Conservation (phyloP, 805 yeast species). For the Lachancea fermentati region DNA sequence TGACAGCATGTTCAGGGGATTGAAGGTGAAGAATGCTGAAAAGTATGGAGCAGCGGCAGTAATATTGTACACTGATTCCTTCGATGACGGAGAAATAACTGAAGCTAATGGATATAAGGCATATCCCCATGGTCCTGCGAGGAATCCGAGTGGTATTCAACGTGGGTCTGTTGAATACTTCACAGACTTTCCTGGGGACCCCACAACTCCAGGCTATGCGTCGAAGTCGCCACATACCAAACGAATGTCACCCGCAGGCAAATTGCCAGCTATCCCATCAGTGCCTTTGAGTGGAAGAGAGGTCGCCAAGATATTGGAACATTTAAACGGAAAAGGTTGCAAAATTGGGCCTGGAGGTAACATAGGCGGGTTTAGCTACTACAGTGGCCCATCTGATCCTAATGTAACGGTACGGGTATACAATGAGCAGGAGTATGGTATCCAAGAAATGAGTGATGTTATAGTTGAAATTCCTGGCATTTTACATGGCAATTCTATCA, state of each 20-base stretch:
- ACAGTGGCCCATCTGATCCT: constrained; percentile 41
- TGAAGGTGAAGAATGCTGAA: constrained; percentile 59
- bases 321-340: constrained; percentile 36
- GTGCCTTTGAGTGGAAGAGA: constrained; percentile 44
- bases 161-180: constrained; percentile 56
- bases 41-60: constrained; percentile 58
- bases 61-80: constrained; percentile 37
- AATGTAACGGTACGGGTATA: constrained; percentile 33
- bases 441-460: constrained; percentile 44
- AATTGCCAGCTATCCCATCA: constrained; percentile 49
- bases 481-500: constrained; percentile 44
- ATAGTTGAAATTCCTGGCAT: constrained; percentile 53
- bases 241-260: constrained; percentile 37
- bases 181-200: constrained; percentile 66
- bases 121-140: constrained; percentile 62
- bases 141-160: constrained; percentile 55
- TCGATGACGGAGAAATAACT: constrained; percentile 54
- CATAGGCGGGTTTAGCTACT: constrained; percentile 39
- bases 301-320: constrained; percentile 36
- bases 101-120: constrained; percentile 48
- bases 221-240: constrained; percentile 39
- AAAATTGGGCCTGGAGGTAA: constrained; percentile 37
- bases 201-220: constrained; percentile 70
- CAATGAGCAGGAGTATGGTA: constrained; percentile 38
- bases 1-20: constrained; percentile 46